These are phyloP conservation scores for Penicillium olsonii DNA, from an alignment of 2,329 filamentous ascomycete genomes.

Conservation along the genomic window DNA sequence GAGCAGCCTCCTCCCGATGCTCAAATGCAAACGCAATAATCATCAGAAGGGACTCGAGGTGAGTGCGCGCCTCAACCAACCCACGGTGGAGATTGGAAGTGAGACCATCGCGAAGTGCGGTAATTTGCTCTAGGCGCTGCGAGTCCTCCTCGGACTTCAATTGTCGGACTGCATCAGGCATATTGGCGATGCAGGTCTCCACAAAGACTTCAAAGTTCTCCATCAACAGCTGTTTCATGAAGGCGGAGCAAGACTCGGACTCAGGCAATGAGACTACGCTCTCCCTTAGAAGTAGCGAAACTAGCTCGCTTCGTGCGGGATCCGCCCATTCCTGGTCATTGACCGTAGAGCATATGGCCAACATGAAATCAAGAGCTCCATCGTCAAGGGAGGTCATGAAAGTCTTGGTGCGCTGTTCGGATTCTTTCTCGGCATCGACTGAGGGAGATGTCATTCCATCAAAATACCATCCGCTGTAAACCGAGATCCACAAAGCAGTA, in stretches of 20 bases:
- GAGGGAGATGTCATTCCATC: slow-evolving; percentile 66
- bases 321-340: slow-evolving; percentile 84
- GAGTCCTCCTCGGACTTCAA: slow-evolving; percentile 88
- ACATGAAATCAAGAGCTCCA: slow-evolving; percentile 87
- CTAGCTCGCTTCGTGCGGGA: slow-evolving; percentile 77
- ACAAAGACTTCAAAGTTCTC: slow-evolving; percentile 82
- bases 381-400: slow-evolving; percentile 81
- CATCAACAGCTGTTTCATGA: slow-evolving; percentile 74
- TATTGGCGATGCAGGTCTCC: slow-evolving; percentile 90
- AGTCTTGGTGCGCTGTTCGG: slow-evolving; percentile 68
- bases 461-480: slow-evolving; percentile 88
- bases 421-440: slow-evolving; percentile 67
- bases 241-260: slow-evolving; percentile 66
- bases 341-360: slow-evolving; percentile 80
- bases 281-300: slow-evolving; percentile 80
- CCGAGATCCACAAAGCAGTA: slow-evolving; percentile 82
- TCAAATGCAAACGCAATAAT: slow-evolving; percentile 93
- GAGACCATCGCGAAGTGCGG: slow-evolving; percentile 47
- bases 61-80: slow-evolving; percentile 50
- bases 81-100: slow-evolving; percentile 43
- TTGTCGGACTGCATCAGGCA: slow-evolving; percentile 86
- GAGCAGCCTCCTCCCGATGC: slow-evolving; percentile 76
- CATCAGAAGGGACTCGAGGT: slow-evolving; percentile 85
- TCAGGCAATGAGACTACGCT: slow-evolving; percentile 70
- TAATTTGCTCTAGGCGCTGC: slow-evolving; percentile 57